Evolutionary conservation across 257 asterid genomes (phyloP), one percentile per base, ranked within the genome.

Genomic region (Nicotiana sylvestris): DNA sequence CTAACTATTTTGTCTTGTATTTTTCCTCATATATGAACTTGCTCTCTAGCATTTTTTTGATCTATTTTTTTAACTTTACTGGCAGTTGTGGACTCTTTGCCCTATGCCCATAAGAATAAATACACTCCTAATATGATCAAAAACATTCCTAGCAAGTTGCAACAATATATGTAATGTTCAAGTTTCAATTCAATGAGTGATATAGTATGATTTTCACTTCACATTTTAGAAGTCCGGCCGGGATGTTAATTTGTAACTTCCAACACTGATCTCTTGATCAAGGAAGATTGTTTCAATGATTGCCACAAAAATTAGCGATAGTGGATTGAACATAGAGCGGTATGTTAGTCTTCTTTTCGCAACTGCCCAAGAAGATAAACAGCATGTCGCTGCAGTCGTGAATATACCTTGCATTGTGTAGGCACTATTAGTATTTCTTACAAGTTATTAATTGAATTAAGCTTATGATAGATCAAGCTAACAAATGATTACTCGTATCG

Each of bases 291-390:
- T 87, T 86, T 93, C 97, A 0, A 65, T 2, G 5, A 90, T 51
- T 6, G 93, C 87, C 6, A 92, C 85, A 11, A 85, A 80, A 70
- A 93, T 85, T 2, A 92, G 84, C 0, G 91, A 70, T 33, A 91
- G 13, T 30, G 97, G 94, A 70, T 91, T 93, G 81, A 91, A 93
- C 91, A 93, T 91, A 2, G 97, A 87, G 10, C 93, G 93, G 60
- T 93, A 92, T 1, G 95, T 90, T 1, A 95, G 95, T 39, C 97
- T 94, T 56, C 72, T 86, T 81, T 85, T 66, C 25, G 87, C 6
- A 11, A 93, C 77, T 57, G 89, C 87, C 91, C 88, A 86, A 39
- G 92, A 88, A 3, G 89, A 25, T 69, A 92, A 33, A 82, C 87
- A 86, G 79, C 90, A 91, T 0, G 91, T 16, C 51, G 87, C 89